Evolutionary conservation across 371 early-diverging fungal genomes (phyloP), one percentile per base, ranked within the genome.

Genomic region (Mucor velutinosus): DNA sequence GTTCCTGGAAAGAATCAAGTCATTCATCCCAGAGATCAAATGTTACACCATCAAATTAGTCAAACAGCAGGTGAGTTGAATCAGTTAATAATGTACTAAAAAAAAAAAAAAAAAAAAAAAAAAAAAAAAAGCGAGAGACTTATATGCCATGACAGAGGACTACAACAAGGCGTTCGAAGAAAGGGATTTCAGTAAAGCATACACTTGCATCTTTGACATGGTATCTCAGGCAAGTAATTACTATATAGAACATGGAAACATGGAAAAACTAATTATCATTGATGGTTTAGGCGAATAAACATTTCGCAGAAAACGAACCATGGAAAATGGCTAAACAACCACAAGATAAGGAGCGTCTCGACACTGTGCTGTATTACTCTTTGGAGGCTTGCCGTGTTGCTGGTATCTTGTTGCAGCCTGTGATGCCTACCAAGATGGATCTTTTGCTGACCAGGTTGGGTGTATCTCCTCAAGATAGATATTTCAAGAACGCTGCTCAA

Each of bases 341-440:
- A 0, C 41, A 69, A 25, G 53, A 76, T 10, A 70, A 79, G 12
- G 80, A 81, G 29, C 74, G 87, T 29, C 64, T 95, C 12, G 81
- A 89, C 21, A 78, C 77, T 2, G 84, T 91, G 0, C 74, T 98
- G 25, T 93, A 87, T 76, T 82, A 90, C 60, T 78, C 93, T 1
- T 79, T 91, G 43, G 97, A 96, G 68, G 79, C 94, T 0, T 84
- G 89, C 41, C 87, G 97, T 8, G 64, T 94, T 11, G 85, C 90
- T 5, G 90, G 87, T 21, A 80, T 95, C 35, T 68, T 95, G 41
- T 76, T 97, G 61, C 93, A 92, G 67, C 95, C 96, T 8, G 87
- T 96, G 21, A 95, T 97, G 89, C 98, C 98, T 4, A 77, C 77
- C 5, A 95, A 93, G 74, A 83, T 88, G 67, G 67, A 73, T 1